Conservation (phyloP, 768 basidiomycete genomes). For the Termitomyces sp. region DNA sequence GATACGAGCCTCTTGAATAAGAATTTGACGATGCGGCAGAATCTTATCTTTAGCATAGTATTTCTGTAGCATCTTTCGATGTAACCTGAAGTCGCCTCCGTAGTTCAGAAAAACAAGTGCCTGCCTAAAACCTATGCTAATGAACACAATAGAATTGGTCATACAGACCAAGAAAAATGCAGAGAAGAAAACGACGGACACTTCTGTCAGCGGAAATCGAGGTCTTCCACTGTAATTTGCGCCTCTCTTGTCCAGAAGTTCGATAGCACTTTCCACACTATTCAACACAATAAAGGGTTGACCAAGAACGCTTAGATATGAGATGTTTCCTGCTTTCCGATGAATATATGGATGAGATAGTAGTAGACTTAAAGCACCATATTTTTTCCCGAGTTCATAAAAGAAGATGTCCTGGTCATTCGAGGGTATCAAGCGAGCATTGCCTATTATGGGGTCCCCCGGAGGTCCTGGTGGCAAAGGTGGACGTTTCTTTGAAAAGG, state of each 20-base stretch:
- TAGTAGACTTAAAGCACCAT: constrained; percentile 22
- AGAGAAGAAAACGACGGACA: constrained; percentile 10
- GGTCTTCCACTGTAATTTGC: constrained; percentile 22
- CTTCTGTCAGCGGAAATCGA: constrained; percentile 12
- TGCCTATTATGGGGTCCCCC: constrained; percentile 32
- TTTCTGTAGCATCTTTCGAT: constrained; percentile 18
- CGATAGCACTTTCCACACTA: constrained; percentile 20
- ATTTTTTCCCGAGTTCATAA: constrained; percentile 26
- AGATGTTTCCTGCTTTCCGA: constrained; percentile 18
- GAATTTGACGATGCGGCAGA: constrained; percentile 19
- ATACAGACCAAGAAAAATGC: neutral
- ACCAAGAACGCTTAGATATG: constrained; percentile 19
- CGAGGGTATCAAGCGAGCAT: constrained; percentile 28
- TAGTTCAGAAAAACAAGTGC: constrained; percentile 19
- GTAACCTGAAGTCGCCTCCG: constrained; percentile 19
- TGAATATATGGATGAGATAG: neutral
- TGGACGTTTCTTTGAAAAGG: constrained; percentile 1
- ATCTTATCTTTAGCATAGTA: constrained; percentile 20
- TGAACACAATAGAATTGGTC: neutral
- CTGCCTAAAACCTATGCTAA: constrained; percentile 15
- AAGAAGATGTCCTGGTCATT: constrained; percentile 21
- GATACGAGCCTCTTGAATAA: constrained; percentile 25
- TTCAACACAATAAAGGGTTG: constrained; percentile 21
- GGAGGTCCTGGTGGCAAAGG: constrained; percentile 31
- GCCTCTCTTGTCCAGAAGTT: constrained; percentile 23